Conservation (phyloP, 371 early-diverging fungal genomes). For the Vairimorpha apis region DNA sequence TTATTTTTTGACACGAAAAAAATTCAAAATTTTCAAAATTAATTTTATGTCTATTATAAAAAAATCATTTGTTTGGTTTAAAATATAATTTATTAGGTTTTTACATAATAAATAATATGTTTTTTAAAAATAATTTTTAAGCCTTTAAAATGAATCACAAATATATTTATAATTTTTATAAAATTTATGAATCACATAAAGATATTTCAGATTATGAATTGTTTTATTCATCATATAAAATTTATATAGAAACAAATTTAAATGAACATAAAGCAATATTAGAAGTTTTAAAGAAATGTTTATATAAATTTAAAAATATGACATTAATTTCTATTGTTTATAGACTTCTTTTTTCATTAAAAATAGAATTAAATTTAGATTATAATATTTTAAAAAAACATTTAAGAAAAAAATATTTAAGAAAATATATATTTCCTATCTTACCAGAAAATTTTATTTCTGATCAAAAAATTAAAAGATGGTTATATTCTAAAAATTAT, state of each 20-base stretch:
- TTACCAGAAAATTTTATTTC: neutral
- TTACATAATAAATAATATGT: too few species aligned
- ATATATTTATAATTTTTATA: conserved; percentile 16
- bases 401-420: conserved; percentile 4
- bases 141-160: conserved; percentile 3
- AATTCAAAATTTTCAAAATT: too few species aligned
- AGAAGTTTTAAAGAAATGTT: conserved; percentile 1
- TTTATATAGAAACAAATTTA: neutral
- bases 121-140: too few species aligned
- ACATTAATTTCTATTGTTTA: conserved; percentile 18
- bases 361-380: neutral
- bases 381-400: neutral
- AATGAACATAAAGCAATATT: neutral
- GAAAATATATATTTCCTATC: conserved; percentile 14
- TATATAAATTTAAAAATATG: conserved; percentile 7
- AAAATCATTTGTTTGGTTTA: too few species aligned
- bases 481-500: conserved; percentile 7
- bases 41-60: too few species aligned
- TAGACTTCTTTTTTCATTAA: conserved; percentile 15
- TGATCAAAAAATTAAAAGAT: conserved; percentile 4
- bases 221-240: conserved; percentile 6
- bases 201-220: conserved; percentile 32
- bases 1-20: too few species aligned
- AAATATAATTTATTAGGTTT: too few species aligned
- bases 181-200: conserved; percentile 8